Percentiles rank a stretch among this genome's conserved stretches.
These are phyloP conservation scores for Phytophthora crassamura DNA, from an alignment of 352 stramenopile species.

Conservation along the genomic window DNA sequence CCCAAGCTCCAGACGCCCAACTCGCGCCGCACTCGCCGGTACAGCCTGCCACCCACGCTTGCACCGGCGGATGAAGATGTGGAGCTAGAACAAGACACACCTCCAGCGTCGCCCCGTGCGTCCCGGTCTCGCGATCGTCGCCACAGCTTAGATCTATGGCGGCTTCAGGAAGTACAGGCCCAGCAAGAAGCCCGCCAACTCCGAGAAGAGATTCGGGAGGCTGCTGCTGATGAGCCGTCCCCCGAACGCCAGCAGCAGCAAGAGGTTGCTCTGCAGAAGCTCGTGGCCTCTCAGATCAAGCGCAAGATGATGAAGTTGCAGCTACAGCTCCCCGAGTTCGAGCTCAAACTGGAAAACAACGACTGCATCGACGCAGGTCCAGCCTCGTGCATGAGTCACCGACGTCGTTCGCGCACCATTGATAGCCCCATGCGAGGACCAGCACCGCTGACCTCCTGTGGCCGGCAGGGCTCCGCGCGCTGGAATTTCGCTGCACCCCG, in stretches of 20 bases:
- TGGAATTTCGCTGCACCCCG: constrained; percentile 35
- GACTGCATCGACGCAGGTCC: constrained; percentile 35
- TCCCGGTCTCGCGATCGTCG: constrained; percentile 43
- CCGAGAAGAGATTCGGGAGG: constrained; percentile 61
- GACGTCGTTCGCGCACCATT: constrained; percentile 25
- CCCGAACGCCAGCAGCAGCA: constrained; percentile 75
- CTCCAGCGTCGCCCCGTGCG: constrained; percentile 40
- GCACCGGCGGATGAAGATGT: constrained; percentile 29
- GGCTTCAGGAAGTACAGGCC: constrained; percentile 47
- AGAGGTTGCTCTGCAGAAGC: constrained; percentile 72
- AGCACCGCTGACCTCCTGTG: constrained; percentile 35
- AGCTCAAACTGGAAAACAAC: constrained; percentile 38
- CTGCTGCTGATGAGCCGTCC: constrained; percentile 64
- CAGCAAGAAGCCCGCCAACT: constrained; percentile 53
- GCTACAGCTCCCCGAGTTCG: constrained; percentile 49
- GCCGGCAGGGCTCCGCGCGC: constrained; percentile 19
- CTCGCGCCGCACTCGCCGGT: constrained; percentile 32
- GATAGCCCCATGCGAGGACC: constrained; percentile 23
- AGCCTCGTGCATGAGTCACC: constrained; percentile 31
- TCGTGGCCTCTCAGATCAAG: constrained; percentile 71
- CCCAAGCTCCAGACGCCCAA: constrained; percentile 50
- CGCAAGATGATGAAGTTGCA: constrained; percentile 64
- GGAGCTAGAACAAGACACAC: constrained; percentile 17
- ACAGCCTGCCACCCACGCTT: constrained; percentile 33
- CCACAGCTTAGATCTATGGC: constrained; percentile 63